Percentiles rank a stretch among this genome's conserved stretches.
Conservation (phyloP, 2,329 filamentous ascomycete genomes). For the Microdochium paspali region DNA sequence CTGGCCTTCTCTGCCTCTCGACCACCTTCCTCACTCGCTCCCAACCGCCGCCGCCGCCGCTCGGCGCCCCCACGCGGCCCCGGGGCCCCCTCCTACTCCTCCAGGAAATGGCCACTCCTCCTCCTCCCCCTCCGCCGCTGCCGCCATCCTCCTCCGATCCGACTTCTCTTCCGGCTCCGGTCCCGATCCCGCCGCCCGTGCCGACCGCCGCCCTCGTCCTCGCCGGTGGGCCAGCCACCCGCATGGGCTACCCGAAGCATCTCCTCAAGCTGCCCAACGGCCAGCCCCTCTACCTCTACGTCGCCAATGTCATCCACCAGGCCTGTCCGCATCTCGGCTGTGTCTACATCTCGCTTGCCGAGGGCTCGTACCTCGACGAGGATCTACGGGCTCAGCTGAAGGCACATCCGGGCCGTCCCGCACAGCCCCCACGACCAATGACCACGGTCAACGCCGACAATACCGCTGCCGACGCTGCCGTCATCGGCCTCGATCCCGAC, state of each 20-base stretch:
- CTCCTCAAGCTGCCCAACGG: not conserved
- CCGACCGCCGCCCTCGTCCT: not conserved
- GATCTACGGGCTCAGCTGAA: not conserved
- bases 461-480: not conserved
- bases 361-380: slow-evolving; percentile 5
- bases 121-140: not conserved
- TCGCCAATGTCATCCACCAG: slow-evolving; percentile 8
- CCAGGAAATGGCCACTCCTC: not conserved
- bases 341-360: slow-evolving; percentile 16
- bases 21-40: not conserved
- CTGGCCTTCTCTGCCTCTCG: not conserved
- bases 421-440: not conserved
- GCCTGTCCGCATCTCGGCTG: slow-evolving; percentile 12
- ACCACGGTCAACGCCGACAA: not conserved
- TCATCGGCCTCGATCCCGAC: slow-evolving; percentile 2
- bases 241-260: not conserved
- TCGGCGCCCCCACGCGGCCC: not conserved
- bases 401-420: not conserved
- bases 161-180: not conserved
- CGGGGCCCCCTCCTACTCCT: not conserved
- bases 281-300: not conserved
- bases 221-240: not conserved
- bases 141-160: not conserved
- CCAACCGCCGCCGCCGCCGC: too few relatives aligned
- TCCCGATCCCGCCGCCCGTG: not conserved